Evolutionary conservation across 257 asterid species (phyloP).

Genomic region (Solanum peruvianum): DNA sequence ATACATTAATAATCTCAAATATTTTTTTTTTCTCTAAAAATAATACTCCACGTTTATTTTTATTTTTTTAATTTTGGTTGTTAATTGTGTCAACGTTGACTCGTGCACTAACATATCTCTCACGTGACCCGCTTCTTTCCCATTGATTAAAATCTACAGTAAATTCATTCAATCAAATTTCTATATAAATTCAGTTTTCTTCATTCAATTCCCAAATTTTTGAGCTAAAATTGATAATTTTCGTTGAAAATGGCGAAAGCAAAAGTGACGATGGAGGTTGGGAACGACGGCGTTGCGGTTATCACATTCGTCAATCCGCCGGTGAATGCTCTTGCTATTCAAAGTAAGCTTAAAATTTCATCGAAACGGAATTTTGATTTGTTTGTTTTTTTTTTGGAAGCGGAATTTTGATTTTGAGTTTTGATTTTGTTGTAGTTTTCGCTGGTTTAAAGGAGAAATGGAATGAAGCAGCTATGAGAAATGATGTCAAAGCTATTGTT

Average conservation of each 20-base stretch:
- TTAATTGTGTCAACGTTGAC: background rate
- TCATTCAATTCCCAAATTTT: background rate
- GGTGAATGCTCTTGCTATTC: constrained; percentile 69
- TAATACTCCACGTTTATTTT: background rate
- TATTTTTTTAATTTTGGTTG: background rate
- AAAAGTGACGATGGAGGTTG: constrained; percentile 75
- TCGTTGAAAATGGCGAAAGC: constrained; percentile 26
- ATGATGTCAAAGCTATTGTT: constrained; percentile 82
- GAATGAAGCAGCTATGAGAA: constrained; percentile 56
- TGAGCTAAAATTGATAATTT: background rate
- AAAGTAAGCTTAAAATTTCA: constrained; percentile 28
- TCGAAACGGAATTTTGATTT: background rate
- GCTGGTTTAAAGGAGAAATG: constrained; percentile 54
- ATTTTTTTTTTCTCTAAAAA: background rate
- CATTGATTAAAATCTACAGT: background rate
- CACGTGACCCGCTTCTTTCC: background rate
- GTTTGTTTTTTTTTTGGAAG: background rate
- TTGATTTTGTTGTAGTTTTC: constrained; percentile 32
- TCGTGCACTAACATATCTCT: background rate
- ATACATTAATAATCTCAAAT: background rate
- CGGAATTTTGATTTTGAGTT: background rate
- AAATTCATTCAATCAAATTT: background rate
- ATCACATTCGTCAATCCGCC: constrained; percentile 77
- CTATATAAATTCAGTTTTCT: background rate
- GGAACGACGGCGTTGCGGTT: constrained; percentile 79